Evolutionary conservation across 2,329 filamentous ascomycete species (phyloP), one percentile per base, ranked within the genome.

Genomic region (Ascochyta viciae-villosae): DNA sequence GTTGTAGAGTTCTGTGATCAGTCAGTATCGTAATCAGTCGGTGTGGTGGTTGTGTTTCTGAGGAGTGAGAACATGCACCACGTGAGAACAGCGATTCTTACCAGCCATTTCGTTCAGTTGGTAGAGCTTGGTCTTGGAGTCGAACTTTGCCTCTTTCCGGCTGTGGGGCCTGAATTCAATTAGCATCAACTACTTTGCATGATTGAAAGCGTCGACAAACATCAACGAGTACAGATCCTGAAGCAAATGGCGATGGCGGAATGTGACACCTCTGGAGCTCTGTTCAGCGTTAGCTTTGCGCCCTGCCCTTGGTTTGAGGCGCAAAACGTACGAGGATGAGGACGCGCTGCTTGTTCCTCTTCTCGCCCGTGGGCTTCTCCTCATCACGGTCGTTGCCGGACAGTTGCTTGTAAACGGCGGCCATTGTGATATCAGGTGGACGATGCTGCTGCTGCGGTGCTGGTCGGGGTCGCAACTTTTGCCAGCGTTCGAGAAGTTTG

Each of bases 71-170:
- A 24, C 22, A 24, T 26, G 13, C 27, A 23, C 38, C 26, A 24
- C 41, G 29, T 45, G 39, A 10, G n/a, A 10, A 49, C 15, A n/a
- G 29, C 35, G n/a, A 15, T 22, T 23, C 60, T 54, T 70, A 72
- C 70, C 70, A 33, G 75, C 75, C 39, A 77, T 67, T 56, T 78
- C 76, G 54, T 78, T 78, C 35, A 78, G 64, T 61, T 77, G 73
- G 56, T 76, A 75, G 22, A 92, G 84, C 81, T 95, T 92, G 34
- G 91, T 93, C 80, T 98, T 98, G 49, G 92, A 95, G 77, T 99
- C 95, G 64, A 97, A 91, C 79, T 99, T 99, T 67, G 90, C 92
- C 75, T 99, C 95, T 80, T 96, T 96, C 72, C 92, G 88, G 64
- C 89, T 88, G 76, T 99, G 95, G 2, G 95, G 95, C 63, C 72